Base-by-base conservation (phyloP, 257 asterid species). In the Cynanchum wilfordii region DNA sequence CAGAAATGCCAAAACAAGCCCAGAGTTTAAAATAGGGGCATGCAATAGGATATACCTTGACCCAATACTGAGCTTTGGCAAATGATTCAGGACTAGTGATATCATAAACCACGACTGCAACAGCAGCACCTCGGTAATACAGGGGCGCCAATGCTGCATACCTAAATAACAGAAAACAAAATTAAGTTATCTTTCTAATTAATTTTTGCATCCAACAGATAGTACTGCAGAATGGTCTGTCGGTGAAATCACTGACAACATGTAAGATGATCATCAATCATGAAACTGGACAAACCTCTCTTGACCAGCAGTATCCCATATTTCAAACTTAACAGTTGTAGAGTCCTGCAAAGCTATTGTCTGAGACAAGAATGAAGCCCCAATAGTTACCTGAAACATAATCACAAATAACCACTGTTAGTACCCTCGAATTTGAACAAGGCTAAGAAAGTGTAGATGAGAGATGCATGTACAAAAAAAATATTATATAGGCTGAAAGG, bases 251-350 rank as follows among this genome's bases (percentile, higher is more conserved):
- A 52, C 12, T 5, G 22, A 57, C 42, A 25, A 25, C 11, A 51
- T 52, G 45, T 60, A 10, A 64, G 19, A 55, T 12, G 69, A 7
- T 62, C 69, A 60, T 25, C 15, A 58, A 25, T 19, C 27, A 40
- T 71, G 54, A 75, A 73, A 69, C 47, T 52, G 42, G 44, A 69
- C 69, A 50, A 71, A 95, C 99, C 99, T 95, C 82, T 95, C 99
- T 83, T 95, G 99, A 42, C 99, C 99, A 12, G 99, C 99, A 51
- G 99, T 95, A 76, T 95, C 99, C 99, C 99, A 95, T 86, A 95
- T 95, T 88, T 95, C 99, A 82, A 90, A 95, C 80, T 95, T 95
- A 42, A 95, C 97, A 0, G 98, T 95, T 10, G 97, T 90, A 64
- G 97, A 92, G 80, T 95, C 99, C 74, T 90, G 99, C 78, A 95